Evolutionary conservation across 805 yeast species (phyloP).

Genomic region (Saturnispora hagleri): DNA sequence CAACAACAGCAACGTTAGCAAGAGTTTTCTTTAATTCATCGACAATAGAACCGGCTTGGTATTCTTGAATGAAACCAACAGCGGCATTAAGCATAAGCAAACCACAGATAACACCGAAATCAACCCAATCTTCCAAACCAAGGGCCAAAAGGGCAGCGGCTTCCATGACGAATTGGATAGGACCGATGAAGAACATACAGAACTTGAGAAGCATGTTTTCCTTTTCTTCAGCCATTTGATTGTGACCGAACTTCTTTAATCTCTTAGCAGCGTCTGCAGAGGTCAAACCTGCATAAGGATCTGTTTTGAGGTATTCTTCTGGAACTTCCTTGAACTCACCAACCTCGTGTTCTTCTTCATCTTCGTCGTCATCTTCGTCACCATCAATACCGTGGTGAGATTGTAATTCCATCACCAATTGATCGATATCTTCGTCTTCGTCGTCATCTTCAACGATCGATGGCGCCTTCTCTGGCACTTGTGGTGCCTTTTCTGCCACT

Average conservation of each 20-base stretch:
- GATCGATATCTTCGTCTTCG: constrained; percentile 50
- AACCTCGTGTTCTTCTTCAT: constrained; percentile 33
- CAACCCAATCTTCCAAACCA: constrained; percentile 97
- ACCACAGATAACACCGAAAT: constrained; percentile 95
- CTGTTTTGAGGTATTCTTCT: constrained; percentile 77
- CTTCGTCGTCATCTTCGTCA: constrained; percentile 48
- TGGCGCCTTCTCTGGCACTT: constrained; percentile 38
- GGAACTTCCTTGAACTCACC: constrained; percentile 69
- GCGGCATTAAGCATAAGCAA: constrained; percentile 76
- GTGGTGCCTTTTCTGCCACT: constrained; percentile 9
- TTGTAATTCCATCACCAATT: constrained; percentile 72
- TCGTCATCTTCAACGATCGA: constrained; percentile 32
- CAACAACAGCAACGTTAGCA: constrained; percentile 81
- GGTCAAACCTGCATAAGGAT: constrained; percentile 66
- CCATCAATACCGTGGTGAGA: constrained; percentile 44
- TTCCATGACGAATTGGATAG: constrained; percentile 95
- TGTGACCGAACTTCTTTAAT: constrained; percentile 83
- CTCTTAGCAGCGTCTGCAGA: constrained; percentile 70
- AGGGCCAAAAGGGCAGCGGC: constrained; percentile 94
- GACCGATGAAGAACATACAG: constrained; percentile 83
- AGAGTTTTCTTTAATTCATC: constrained; percentile 92
- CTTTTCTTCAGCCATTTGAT: constrained; percentile 84
- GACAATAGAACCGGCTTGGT: constrained; percentile 96
- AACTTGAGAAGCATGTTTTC: constrained; percentile 75
- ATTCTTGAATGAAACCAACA: constrained; percentile 96